Conservation (phyloP, 768 basidiomycete species). For the Hydnomerulius pinastri region DNA sequence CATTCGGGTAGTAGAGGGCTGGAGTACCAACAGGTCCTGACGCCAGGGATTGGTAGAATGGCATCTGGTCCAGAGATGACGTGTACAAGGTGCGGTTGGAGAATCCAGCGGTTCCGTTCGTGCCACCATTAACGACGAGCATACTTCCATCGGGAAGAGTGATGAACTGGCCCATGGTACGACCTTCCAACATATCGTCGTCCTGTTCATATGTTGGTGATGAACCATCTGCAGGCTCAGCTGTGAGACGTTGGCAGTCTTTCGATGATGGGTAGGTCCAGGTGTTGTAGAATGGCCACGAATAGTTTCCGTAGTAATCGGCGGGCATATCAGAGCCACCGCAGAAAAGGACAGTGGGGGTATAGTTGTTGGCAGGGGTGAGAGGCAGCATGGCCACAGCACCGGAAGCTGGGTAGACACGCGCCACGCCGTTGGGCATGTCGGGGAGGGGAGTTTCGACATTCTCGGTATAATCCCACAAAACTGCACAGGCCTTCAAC, state of each 20-base stretch:
- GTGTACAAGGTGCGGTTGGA: conserved; percentile 54
- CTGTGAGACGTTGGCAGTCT: conserved; percentile 83
- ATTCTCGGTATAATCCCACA: conserved; percentile 58
- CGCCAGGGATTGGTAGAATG: conserved; percentile 72
- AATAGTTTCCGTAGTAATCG: conserved; percentile 74
- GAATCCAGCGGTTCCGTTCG: conserved; percentile 90
- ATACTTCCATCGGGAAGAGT: conserved; percentile 76
- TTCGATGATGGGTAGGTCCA: conserved; percentile 68
- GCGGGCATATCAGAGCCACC: conserved; percentile 84
- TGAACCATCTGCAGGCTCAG: conserved; percentile 76
- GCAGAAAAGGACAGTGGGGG: conserved; percentile 85
- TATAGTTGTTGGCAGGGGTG: conserved; percentile 86
- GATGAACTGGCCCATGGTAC: conserved; percentile 94
- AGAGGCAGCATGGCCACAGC: conserved; percentile 89
- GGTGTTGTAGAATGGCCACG: conserved; percentile 70
- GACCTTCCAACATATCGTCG: conserved; percentile 70
- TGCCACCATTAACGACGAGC: conserved; percentile 81
- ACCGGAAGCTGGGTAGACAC: conserved; percentile 90
- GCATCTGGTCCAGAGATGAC: conserved; percentile 52
- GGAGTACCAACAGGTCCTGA: conserved; percentile 77
- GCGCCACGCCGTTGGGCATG: conserved; percentile 73
- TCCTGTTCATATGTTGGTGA: conserved; percentile 63
- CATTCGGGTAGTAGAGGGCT: conserved; percentile 81
- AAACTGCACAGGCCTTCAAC: conserved; percentile 28
- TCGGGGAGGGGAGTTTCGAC: conserved; percentile 62